A percentile compares a stretch with the other conserved stretches of the same genome.
Evolutionary conservation across 148 eudicot species (phyloP).

Genomic region (Agrostemma githago): DNA sequence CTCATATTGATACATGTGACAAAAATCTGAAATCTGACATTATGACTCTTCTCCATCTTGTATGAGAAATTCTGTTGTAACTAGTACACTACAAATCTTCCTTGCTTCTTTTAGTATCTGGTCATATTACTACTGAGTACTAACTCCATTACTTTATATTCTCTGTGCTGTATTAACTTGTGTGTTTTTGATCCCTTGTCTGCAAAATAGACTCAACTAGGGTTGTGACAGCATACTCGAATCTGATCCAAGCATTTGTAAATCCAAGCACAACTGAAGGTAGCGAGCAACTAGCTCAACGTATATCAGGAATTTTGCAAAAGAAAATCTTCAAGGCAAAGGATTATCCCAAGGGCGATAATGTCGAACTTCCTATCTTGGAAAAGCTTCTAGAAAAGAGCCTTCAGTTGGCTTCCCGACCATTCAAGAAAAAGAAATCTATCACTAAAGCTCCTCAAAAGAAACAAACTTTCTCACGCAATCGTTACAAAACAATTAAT

Average conservation of each 20-base stretch:
- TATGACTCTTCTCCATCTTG: too few relatives aligned
- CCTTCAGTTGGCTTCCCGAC: slow-evolving; percentile 67
- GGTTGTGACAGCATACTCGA: slow-evolving; percentile 67
- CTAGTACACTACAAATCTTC: too few relatives aligned
- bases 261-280: slow-evolving; percentile 85
- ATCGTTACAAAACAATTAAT: slow-evolving; percentile 56
- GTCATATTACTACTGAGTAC: too few relatives aligned
- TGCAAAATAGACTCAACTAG: slow-evolving; percentile 46
- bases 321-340: slow-evolving; percentile 85
- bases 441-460: slow-evolving; percentile 48
- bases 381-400: slow-evolving; percentile 71
- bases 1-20: too few relatives aligned
- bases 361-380: slow-evolving; percentile 49
- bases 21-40: too few relatives aligned
- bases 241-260: slow-evolving; percentile 69
- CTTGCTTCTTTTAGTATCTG: too few relatives aligned
- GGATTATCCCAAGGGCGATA: slow-evolving; percentile 68
- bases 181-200: slow-evolving; percentile 3
- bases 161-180: background rate
- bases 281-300: slow-evolving; percentile 88
- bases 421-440: slow-evolving; percentile 69
- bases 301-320: slow-evolving; percentile 79
- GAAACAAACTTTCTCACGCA: slow-evolving; percentile 57
- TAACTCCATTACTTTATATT: background rate
- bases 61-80: too few relatives aligned